These are phyloP conservation scores for Calocera viscosa DNA, from an alignment of 768 basidiomycete species.

Conservation along the genomic window DNA sequence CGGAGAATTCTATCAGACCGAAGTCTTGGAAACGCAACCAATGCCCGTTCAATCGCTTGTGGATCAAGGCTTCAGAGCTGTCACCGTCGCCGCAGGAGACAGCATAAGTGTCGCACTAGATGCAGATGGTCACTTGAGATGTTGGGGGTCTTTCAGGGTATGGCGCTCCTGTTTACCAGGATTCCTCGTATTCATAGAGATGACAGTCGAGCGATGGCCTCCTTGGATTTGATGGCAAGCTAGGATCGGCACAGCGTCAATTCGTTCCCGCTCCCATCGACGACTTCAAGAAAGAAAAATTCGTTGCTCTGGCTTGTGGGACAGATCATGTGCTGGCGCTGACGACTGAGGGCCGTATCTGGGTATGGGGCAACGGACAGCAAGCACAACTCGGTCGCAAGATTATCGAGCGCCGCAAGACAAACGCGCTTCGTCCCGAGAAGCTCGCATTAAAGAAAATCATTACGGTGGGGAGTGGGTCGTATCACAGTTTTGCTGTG, in stretches of 20 bases:
- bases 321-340: constrained; percentile 82
- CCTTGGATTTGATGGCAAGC: constrained; percentile 52
- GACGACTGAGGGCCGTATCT: constrained; percentile 76
- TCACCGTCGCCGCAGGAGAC: constrained; percentile 72
- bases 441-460: constrained; percentile 67
- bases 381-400: constrained; percentile 85
- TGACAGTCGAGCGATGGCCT: constrained; percentile 53
- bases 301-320: constrained; percentile 64
- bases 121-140: constrained; percentile 63
- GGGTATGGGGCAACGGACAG: constrained; percentile 83
- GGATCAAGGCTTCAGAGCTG: constrained; percentile 73
- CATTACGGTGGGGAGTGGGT: constrained; percentile 64
- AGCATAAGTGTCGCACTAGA: constrained; percentile 78
- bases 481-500: constrained; percentile 82
- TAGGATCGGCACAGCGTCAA: constrained; percentile 52
- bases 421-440: constrained; percentile 80
- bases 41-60: constrained; percentile 39
- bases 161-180: constrained; percentile 16
- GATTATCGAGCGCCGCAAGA: constrained; percentile 75
- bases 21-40: constrained; percentile 33
- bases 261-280: constrained; percentile 44
- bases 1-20: constrained; percentile 25
- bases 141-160: constrained; percentile 87
- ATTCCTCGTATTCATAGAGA: constrained; percentile 28
- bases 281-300: constrained; percentile 31